These are phyloP conservation scores for Sarocladium strictum DNA, from an alignment of 2,329 filamentous ascomycete genomes.

Conservation along the genomic window DNA sequence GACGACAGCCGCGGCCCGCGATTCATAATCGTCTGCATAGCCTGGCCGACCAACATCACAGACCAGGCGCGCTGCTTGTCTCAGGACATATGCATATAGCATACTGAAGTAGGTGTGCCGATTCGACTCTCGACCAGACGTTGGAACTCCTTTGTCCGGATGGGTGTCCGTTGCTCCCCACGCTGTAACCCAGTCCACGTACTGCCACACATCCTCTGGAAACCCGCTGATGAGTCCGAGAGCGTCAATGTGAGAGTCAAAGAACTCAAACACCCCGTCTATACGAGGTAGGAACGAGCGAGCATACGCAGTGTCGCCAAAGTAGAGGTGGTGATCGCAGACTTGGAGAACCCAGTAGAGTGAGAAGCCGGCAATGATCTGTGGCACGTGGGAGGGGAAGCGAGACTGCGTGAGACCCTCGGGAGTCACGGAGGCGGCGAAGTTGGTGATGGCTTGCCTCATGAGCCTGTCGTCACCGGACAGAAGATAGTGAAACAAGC, in stretches of 20 bases:
- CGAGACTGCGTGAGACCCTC: conserved; percentile 26
- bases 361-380: conserved; percentile 28
- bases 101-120: conserved; percentile 16
- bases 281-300: conserved; percentile 23
- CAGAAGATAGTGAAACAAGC: conserved; percentile 21
- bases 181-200: conserved; percentile 24
- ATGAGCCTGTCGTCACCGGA: conserved; percentile 23
- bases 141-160: conserved; percentile 27
- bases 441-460: conserved; percentile 21
- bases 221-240: conserved; percentile 19
- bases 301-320: conserved; percentile 22
- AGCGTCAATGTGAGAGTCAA: conserved; percentile 20
- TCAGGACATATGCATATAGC: conserved; percentile 31
- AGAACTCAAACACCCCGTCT: conserved; percentile 20
- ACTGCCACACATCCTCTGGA: conserved; percentile 23
- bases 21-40: conserved; percentile 22
- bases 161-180: conserved; percentile 14
- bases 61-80: conserved; percentile 24
- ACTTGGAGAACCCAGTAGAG: conserved; percentile 29
- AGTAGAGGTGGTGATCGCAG: conserved; percentile 27
- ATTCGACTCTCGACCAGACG: conserved; percentile 26
- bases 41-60: conserved; percentile 25
- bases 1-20: conserved; percentile 17
- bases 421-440: conserved; percentile 12
- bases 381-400: conserved; percentile 25